Percentiles rank a stretch among this genome's conserved stretches.
Conservation (phyloP, 495 filamentous ascomycete species). For the Aspergillus biplanus region DNA sequence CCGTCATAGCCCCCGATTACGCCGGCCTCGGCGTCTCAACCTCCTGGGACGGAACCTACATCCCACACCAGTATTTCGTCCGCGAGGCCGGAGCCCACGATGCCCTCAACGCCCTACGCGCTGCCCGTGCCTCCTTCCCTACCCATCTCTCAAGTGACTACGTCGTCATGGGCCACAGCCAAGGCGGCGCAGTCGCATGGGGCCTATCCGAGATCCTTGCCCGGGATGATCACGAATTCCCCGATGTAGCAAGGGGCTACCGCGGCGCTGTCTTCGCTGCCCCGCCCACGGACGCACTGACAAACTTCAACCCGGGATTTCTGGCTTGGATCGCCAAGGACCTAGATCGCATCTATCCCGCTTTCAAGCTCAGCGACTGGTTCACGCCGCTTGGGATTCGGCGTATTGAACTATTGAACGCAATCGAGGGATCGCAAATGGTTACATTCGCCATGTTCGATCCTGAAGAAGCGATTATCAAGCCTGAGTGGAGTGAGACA, state of each 20-base stretch:
- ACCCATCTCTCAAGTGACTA: constrained; percentile 36
- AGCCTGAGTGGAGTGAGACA: constrained; percentile 27
- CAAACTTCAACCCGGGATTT: constrained; percentile 25
- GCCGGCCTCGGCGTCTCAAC: constrained; percentile 54
- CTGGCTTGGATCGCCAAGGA: constrained; percentile 27
- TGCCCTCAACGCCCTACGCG: constrained; percentile 45
- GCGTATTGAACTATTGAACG: constrained; percentile 34
- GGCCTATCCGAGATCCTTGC: constrained; percentile 38
- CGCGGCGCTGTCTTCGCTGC: constrained; percentile 43
- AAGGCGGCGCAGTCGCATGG: constrained; percentile 55
- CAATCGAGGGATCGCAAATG: constrained; percentile 37
- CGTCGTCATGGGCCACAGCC: constrained; percentile 51
- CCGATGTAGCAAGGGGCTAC: constrained; percentile 38
- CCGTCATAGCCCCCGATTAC: constrained; percentile 60
- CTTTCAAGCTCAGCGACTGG: constrained; percentile 32
- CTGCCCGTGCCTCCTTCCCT: constrained; percentile 44
- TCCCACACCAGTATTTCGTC: constrained; percentile 47
- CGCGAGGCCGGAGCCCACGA: constrained; percentile 43
- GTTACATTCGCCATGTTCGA: constrained; percentile 27
- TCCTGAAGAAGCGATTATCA: constrained; percentile 27
- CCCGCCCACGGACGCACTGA: constrained; percentile 39
- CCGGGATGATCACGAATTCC: constrained; percentile 28
- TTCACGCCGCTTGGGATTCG: constrained; percentile 31
- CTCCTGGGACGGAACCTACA: constrained; percentile 36
- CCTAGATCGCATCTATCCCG: constrained; percentile 20